phyloP scores from a whole-genome alignment of 2,329 filamentous ascomycete genomes.

The Fusarium sp. region DNA sequence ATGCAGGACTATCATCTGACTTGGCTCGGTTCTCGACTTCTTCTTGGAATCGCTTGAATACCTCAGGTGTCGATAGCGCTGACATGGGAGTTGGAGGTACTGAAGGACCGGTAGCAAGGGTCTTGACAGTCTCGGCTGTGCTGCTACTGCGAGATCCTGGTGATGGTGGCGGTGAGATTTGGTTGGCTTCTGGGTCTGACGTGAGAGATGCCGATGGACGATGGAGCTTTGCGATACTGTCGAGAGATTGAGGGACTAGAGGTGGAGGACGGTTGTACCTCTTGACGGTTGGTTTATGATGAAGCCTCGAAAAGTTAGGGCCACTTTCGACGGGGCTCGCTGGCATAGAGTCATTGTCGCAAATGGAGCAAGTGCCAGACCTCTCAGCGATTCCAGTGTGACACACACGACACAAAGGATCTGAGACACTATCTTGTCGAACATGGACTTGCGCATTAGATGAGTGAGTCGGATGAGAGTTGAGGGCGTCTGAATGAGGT shows the following conservation, averaged over 20 bases:
- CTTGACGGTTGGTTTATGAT: conserved; percentile 19
- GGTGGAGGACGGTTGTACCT: conserved; percentile 36
- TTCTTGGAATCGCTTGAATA: conserved; percentile 36
- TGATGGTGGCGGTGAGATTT: conserved; percentile 27
- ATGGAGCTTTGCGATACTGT: conserved; percentile 31
- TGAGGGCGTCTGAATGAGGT: conserved; percentile 31
- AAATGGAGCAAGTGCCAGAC: conserved; percentile 40
- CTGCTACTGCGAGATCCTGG: conserved; percentile 13
- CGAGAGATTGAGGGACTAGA: conserved; percentile 24
- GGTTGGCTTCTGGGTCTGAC: conserved; percentile 35
- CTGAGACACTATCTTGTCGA: conserved; percentile 39
- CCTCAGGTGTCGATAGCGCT: conserved; percentile 37
- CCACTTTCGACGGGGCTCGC: conserved; percentile 13
- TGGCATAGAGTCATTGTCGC: conserved; percentile 36
- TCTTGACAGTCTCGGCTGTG: conserved; percentile 21
- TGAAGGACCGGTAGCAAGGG: conserved; percentile 7
- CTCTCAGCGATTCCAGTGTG: conserved; percentile 39
- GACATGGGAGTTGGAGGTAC: conserved; percentile 37
- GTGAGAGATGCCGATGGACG: conserved; percentile 18
- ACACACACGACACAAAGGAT: conserved; percentile 38
- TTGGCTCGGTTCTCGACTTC: conserved; percentile 15
- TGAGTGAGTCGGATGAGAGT: conserved; percentile 34
- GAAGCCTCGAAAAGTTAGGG: conserved; percentile 17
- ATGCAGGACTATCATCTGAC: conserved; percentile 13
- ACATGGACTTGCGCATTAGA: conserved; percentile 30